A percentile compares a stretch with the other conserved stretches of the same genome.
Conservation (phyloP, 1,284 basidiomycete genomes). For the Melampsora abietis-canadensis region DNA sequence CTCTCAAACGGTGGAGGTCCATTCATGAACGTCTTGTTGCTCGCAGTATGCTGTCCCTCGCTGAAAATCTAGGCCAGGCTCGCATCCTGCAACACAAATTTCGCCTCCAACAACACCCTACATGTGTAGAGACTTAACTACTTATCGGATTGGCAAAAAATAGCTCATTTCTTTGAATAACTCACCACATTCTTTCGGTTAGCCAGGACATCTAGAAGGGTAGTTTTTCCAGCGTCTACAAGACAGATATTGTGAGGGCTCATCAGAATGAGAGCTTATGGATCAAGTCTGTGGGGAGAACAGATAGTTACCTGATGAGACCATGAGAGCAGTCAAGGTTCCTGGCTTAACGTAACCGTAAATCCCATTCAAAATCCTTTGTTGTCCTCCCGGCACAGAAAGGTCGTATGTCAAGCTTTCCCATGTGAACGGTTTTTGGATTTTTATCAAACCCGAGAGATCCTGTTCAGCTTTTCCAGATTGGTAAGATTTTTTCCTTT, state of each 20-base stretch:
- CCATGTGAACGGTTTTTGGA: constrained; percentile 59
- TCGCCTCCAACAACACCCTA: constrained; percentile 53
- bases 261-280: background rate
- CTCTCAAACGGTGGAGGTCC: constrained; percentile 66
- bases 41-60: constrained; percentile 57
- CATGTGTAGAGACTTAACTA: too few species aligned
- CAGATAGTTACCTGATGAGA: constrained; percentile 53
- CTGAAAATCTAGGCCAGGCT: constrained; percentile 57
- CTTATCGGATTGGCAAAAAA: too few species aligned
- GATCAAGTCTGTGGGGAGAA: background rate
- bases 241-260: background rate
- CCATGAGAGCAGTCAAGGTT: constrained; percentile 58
- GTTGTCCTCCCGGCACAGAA: constrained; percentile 54
- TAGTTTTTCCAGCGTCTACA: constrained; percentile 55
- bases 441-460: constrained; percentile 44
- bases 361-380: constrained; percentile 56
- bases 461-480: constrained; percentile 21
- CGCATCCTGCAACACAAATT: constrained; percentile 58
- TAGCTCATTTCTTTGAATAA: too few species aligned
- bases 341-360: constrained; percentile 59
- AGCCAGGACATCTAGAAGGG: constrained; percentile 59
- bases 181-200: constrained; percentile 55
- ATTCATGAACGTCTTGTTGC: constrained; percentile 64
- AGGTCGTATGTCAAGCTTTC: constrained; percentile 57
- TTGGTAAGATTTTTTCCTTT: constrained; percentile 56